phyloP scores from a whole-genome alignment of 257 asterid species.

The Fraxinus pennsylvanica region DNA sequence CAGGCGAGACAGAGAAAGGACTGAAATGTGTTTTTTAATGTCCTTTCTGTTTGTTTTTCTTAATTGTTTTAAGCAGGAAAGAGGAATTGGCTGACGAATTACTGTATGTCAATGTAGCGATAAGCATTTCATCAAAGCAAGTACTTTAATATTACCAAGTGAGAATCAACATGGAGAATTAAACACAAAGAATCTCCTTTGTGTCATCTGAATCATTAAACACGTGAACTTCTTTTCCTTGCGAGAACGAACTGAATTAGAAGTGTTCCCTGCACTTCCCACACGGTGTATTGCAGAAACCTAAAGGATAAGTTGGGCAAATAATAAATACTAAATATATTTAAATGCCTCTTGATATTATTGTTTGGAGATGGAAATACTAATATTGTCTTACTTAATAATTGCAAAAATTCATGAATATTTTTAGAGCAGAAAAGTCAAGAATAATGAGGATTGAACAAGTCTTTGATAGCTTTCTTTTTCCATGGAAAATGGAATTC shows the following conservation, averaged over 20 bases:
- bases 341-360: constrained; percentile 3
- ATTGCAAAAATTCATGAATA: not conserved
- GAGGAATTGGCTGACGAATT: not conserved
- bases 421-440: not conserved
- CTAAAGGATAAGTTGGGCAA: constrained; percentile 37
- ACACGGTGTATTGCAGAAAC: constrained; percentile 89
- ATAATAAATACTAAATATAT: constrained; percentile 7
- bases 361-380: not conserved
- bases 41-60: not conserved
- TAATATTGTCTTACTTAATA: constrained; percentile 4
- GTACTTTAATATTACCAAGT: not conserved
- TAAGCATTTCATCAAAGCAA: constrained; percentile 1
- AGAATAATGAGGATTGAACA: not conserved
- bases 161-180: constrained; percentile 11
- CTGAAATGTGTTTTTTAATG: too few relatives aligned
- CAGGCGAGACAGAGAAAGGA: not conserved
- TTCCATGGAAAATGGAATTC: too few relatives aligned
- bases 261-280: constrained; percentile 80
- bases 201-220: constrained; percentile 77
- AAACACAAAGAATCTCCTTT: constrained; percentile 52
- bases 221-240: constrained; percentile 93
- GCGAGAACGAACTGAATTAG: constrained; percentile 75
- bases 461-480: too few relatives aligned
- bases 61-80: not conserved
- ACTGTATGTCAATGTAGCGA: not conserved